Percentiles rank a stretch among this genome's conserved stretches.
These are phyloP conservation scores for bread wheat (Triticum aestivum) DNA, from an alignment of 176 grass and related monocot species.

Conservation along the genomic window DNA sequence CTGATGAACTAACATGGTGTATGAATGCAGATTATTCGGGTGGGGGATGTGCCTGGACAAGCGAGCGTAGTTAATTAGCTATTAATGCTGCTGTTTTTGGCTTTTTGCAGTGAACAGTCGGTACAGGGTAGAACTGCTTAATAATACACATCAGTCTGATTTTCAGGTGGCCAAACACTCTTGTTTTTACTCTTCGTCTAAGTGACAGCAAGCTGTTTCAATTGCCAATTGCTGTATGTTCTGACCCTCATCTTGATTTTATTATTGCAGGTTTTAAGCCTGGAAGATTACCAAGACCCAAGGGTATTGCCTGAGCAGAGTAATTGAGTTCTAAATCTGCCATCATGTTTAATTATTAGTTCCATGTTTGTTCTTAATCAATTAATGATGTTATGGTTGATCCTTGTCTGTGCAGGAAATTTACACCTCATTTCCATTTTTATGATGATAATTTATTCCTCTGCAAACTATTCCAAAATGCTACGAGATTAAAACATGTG, in stretches of 20 bases:
- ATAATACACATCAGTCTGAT: background rate
- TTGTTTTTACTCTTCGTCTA: background rate
- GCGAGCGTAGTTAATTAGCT: background rate
- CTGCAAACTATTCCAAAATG: background rate
- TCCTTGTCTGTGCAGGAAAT: background rate
- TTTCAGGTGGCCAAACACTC: background rate
- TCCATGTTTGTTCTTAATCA: background rate
- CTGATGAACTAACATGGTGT: background rate
- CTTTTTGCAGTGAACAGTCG: background rate
- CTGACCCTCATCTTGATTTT: background rate
- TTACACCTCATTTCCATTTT: background rate
- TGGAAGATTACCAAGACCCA: background rate
- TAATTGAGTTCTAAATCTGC: background rate
- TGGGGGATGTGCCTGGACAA: background rate
- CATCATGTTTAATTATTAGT: background rate
- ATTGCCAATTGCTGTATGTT: background rate
- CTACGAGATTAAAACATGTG: background rate
- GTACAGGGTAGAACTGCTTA: background rate
- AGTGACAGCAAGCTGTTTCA: background rate
- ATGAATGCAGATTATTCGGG: background rate
- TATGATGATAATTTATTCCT: background rate
- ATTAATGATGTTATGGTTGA: background rate
- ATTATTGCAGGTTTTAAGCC: background rate
- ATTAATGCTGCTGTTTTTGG: background rate
- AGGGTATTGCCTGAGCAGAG: background rate